Conservation (phyloP, 1,284 basidiomycete genomes). For the Moesziomyces sp. region DNA sequence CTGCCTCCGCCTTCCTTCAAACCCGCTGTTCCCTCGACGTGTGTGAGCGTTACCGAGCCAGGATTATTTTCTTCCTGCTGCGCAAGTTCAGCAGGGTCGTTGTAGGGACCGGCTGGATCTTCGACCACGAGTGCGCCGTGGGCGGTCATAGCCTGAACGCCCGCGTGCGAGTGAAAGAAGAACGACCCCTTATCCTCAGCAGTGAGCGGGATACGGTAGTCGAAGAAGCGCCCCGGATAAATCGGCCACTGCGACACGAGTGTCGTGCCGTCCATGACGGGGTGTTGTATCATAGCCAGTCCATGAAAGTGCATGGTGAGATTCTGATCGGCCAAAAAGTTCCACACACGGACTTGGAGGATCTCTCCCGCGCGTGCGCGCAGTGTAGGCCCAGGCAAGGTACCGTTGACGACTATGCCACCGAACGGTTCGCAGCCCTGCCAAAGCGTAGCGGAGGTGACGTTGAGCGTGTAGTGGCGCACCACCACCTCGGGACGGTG, state of each 20-base stretch:
- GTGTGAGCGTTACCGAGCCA: neutral
- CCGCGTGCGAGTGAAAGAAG: slow-evolving; percentile 59
- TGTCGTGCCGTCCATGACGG: slow-evolving; percentile 55
- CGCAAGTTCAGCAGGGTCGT: slow-evolving; percentile 3
- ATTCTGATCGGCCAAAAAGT: slow-evolving; percentile 35
- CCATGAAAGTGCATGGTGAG: slow-evolving; percentile 60
- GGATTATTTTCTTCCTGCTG: neutral
- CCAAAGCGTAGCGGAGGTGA: slow-evolving; percentile 15
- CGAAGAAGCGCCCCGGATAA: slow-evolving; percentile 36
- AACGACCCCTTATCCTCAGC: slow-evolving; percentile 35
- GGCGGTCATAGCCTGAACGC: slow-evolving; percentile 50
- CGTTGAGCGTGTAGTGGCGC: slow-evolving; percentile 33
- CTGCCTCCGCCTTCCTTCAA: slow-evolving; percentile 3
- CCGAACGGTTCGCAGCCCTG: slow-evolving; percentile 22
- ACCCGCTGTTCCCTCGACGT: slow-evolving; percentile 11
- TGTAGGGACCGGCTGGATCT: slow-evolving; percentile 12
- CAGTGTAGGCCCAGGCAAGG: slow-evolving; percentile 53
- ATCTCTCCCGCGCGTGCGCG: slow-evolving; percentile 51
- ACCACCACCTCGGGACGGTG: slow-evolving; percentile 10
- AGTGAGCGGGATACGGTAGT: slow-evolving; percentile 43
- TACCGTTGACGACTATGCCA: slow-evolving; percentile 39
- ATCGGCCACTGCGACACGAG: slow-evolving; percentile 59
- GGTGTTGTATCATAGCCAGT: slow-evolving; percentile 45
- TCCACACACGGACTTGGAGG: slow-evolving; percentile 44
- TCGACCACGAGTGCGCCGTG: slow-evolving; percentile 56